phyloP scores from a whole-genome alignment of 2,329 filamentous ascomycete genomes.

The Coniochaeta sp. region DNA sequence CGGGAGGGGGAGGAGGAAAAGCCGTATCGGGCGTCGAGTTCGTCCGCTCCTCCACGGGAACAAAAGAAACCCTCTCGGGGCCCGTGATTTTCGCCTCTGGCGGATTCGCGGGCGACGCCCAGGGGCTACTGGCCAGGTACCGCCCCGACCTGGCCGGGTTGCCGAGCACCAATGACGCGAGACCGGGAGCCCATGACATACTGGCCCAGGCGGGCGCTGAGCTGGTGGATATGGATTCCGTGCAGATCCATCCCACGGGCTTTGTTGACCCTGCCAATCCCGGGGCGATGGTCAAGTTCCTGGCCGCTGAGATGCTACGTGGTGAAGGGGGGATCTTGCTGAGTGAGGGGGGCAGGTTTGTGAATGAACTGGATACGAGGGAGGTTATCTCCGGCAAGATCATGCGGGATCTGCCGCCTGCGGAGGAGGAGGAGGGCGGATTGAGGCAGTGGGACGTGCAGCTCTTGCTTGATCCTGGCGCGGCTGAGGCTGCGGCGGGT shows the following conservation, averaged over 20 bases:
- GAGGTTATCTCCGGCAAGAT: slow-evolving; percentile 48
- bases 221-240: slow-evolving; percentile 44
- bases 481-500: slow-evolving; percentile 39
- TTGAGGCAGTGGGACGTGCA: slow-evolving; percentile 50
- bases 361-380: slow-evolving; percentile 56
- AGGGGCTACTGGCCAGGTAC: slow-evolving; percentile 46
- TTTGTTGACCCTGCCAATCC: slow-evolving; percentile 48
- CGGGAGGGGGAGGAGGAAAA: too few relatives aligned
- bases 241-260: slow-evolving; percentile 59
- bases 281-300: slow-evolving; percentile 45
- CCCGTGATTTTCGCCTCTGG: slow-evolving; percentile 54
- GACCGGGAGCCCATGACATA: slow-evolving; percentile 43
- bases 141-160: slow-evolving; percentile 51
- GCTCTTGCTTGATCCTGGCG: slow-evolving; percentile 52
- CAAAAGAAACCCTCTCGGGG: slow-evolving; percentile 33
- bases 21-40: slow-evolving; percentile 51
- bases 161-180: slow-evolving; percentile 55
- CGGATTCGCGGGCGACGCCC: slow-evolving; percentile 55
- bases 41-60: slow-evolving; percentile 11
- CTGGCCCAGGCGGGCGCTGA: slow-evolving; percentile 30
- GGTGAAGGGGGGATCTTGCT: slow-evolving; percentile 56
- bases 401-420: slow-evolving; percentile 19
- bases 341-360: slow-evolving; percentile 40
- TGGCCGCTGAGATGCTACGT: slow-evolving; percentile 55
- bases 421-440: slow-evolving; percentile 15